Conservation (phyloP, 768 basidiomycete species). For the Suillus weaverae region DNA sequence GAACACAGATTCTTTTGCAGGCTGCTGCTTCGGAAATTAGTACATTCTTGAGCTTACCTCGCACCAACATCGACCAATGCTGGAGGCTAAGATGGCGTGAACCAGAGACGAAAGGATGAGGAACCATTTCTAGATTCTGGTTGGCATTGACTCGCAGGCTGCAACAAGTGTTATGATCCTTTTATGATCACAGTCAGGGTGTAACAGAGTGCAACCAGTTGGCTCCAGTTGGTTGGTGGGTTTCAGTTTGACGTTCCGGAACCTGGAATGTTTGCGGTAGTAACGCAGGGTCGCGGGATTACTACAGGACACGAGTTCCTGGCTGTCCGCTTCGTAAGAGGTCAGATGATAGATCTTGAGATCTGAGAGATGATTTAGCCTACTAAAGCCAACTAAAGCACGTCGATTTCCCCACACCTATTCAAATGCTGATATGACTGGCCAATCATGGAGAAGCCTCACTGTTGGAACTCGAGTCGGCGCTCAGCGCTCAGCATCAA, state of each 20-base stretch:
- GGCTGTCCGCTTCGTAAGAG: neutral
- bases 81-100: neutral
- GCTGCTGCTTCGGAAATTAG: conserved; percentile 12
- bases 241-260: neutral
- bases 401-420: neutral
- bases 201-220: neutral
- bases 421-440: neutral
- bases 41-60: conserved; percentile 23
- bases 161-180: neutral
- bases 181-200: neutral
- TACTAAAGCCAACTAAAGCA: neutral
- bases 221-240: neutral
- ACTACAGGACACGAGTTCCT: neutral
- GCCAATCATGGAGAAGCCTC: neutral
- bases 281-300: neutral
- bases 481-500: neutral
- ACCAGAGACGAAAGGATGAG: neutral
- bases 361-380: neutral
- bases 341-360: neutral
- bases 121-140: neutral
- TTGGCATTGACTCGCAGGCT: neutral
- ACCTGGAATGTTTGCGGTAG: neutral
- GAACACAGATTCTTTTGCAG: conserved; percentile 33
- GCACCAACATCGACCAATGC: neutral
- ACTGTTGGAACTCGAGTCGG: neutral